Conservation (phyloP, 148 eudicot species). For the Chenopodium album region DNA sequence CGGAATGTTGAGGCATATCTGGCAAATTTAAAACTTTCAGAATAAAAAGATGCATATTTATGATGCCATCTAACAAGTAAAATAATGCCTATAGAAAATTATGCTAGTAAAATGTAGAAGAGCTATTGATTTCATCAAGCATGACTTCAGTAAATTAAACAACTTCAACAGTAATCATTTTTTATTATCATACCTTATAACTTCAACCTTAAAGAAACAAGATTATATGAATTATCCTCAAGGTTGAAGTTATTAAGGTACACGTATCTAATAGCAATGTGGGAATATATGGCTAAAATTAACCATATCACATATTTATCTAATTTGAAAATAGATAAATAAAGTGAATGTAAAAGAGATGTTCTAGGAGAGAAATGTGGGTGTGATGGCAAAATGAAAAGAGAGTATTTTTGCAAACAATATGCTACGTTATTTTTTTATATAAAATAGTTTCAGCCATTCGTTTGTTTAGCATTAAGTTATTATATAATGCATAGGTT, state of each 20-base stretch:
- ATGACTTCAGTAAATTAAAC: neutral
- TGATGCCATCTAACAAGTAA: slow-evolving; percentile 3
- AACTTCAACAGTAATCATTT: neutral
- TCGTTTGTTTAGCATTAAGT: no score
- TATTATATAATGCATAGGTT: no score
- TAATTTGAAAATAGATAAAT: no score
- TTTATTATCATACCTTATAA: neutral
- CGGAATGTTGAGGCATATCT: slow-evolving; percentile 88
- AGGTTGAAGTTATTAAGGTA: neutral
- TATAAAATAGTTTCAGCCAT: no score
- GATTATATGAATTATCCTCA: neutral
- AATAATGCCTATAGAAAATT: neutral
- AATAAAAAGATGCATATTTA: neutral
- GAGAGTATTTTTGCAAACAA: no score
- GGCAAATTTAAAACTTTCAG: neutral
- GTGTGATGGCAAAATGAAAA: no score
- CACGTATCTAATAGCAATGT: neutral
- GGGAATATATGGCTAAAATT: no score
- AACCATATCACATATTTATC: no score
- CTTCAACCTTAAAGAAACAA: neutral
- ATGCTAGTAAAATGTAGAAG: neutral
- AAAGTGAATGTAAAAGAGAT: no score
- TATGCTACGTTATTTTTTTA: no score
- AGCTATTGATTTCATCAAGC: slow-evolving; percentile 3
- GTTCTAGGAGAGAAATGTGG: no score